phyloP scores from a whole-genome alignment of 2,329 filamentous ascomycete genomes.

The Colletotrichum orbiculare region DNA sequence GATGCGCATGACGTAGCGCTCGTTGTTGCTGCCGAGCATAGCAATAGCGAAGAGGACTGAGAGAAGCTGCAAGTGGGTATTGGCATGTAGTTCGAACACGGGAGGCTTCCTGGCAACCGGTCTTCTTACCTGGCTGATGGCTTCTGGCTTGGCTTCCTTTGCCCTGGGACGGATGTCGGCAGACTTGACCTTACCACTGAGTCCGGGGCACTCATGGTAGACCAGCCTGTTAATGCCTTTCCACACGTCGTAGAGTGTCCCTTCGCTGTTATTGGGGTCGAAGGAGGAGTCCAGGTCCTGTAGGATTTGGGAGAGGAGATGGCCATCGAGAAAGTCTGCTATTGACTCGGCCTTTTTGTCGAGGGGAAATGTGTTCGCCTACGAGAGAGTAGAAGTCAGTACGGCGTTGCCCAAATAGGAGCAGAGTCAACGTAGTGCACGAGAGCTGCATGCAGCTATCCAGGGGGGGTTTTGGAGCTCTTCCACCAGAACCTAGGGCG shows the following conservation, averaged over 20 bases:
- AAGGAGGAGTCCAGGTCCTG: slow-evolving; percentile 69
- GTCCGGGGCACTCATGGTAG: slow-evolving; percentile 61
- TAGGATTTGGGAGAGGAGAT: slow-evolving; percentile 65
- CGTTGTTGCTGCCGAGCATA: slow-evolving; percentile 67
- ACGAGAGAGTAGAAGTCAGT: slow-evolving; percentile 16
- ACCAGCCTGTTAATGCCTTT: slow-evolving; percentile 67
- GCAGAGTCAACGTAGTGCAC: too few species aligned
- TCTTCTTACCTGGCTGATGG: slow-evolving; percentile 61
- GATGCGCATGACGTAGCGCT: slow-evolving; percentile 62
- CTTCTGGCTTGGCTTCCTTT: slow-evolving; percentile 65
- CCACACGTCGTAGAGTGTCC: slow-evolving; percentile 61
- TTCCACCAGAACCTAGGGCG: slow-evolving; percentile 4
- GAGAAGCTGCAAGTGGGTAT: slow-evolving; percentile 61
- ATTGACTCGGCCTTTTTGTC: slow-evolving; percentile 60
- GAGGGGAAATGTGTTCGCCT: slow-evolving; percentile 55
- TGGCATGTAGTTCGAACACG: not conserved
- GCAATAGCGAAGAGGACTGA: slow-evolving; percentile 71
- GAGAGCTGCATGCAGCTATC: too few species aligned
- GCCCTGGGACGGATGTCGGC: slow-evolving; percentile 69
- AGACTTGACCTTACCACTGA: slow-evolving; percentile 63
- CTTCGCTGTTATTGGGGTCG: slow-evolving; percentile 45
- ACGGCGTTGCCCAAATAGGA: slow-evolving; percentile 6
- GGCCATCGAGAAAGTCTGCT: slow-evolving; percentile 63
- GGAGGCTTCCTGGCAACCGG: not conserved
- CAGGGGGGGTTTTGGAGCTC: too few species aligned